Conservation (phyloP, 2,329 filamentous ascomycete species). For the Thelonectria olida region DNA sequence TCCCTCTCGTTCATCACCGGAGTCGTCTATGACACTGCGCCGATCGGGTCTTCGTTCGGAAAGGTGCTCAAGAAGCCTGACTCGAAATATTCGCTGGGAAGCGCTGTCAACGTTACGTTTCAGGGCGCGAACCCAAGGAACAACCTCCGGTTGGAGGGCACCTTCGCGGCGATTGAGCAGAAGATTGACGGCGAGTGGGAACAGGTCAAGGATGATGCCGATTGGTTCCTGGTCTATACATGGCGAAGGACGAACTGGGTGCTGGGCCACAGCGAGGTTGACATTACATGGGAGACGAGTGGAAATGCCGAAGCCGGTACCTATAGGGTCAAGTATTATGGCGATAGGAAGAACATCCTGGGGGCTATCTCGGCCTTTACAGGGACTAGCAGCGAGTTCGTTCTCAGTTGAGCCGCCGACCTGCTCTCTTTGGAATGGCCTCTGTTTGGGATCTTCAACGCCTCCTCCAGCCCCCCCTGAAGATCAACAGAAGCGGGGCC, state of each 20-base stretch:
- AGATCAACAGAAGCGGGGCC: neutral
- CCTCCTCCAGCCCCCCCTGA: neutral
- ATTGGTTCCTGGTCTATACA: slow-evolving; percentile 84
- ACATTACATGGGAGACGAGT: slow-evolving; percentile 76
- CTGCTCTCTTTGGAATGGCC: neutral
- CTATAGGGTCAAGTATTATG: slow-evolving; percentile 85
- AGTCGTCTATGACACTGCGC: slow-evolving; percentile 78
- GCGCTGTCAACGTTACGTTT: slow-evolving; percentile 73
- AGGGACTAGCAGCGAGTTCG: slow-evolving; percentile 17
- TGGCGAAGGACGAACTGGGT: slow-evolving; percentile 79
- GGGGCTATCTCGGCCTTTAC: slow-evolving; percentile 16
- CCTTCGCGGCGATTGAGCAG: slow-evolving; percentile 80
- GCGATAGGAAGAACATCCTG: slow-evolving; percentile 72
- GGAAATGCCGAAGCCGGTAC: slow-evolving; percentile 65
- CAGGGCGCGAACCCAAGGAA: slow-evolving; percentile 91
- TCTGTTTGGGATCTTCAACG: neutral
- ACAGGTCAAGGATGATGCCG: slow-evolving; percentile 74
- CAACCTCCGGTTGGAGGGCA: slow-evolving; percentile 80
- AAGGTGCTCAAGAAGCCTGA: slow-evolving; percentile 66
- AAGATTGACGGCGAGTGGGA: slow-evolving; percentile 65
- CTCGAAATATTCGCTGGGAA: slow-evolving; percentile 66
- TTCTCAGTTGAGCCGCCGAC: slow-evolving; percentile 9
- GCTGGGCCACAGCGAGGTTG: slow-evolving; percentile 80
- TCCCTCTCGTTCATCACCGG: slow-evolving; percentile 83
- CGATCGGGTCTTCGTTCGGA: slow-evolving; percentile 75